Evolutionary conservation across 306 rosid genomes (phyloP).

Genomic region (Bauhinia variegata): DNA sequence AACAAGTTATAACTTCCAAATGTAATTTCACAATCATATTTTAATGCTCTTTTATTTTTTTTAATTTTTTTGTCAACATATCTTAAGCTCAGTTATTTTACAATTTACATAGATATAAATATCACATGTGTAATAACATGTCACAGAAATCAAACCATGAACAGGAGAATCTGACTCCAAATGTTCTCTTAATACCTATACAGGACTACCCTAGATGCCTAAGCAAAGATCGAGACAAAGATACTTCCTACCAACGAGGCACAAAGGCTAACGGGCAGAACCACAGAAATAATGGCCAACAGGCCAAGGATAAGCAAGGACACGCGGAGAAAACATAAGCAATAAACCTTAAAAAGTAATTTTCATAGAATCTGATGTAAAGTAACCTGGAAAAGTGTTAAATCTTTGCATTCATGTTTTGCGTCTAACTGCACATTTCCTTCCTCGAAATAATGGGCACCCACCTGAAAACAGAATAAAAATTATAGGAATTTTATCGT

Average conservation of each 20-base stretch:
- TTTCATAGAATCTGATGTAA: conserved; percentile 17
- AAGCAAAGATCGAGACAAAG: too few relatives aligned
- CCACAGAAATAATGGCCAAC: conserved; percentile 6
- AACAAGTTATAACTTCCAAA: not conserved
- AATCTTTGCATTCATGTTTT: conserved; percentile 89
- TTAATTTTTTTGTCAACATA: too few relatives aligned
- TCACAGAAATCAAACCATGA: too few relatives aligned
- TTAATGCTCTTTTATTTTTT: too few relatives aligned
- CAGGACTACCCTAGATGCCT: too few relatives aligned
- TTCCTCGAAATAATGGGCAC: conserved; percentile 98
- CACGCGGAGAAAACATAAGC: conserved; percentile 11
- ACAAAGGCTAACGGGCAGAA: too few relatives aligned
- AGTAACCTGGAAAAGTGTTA: conserved; percentile 81
- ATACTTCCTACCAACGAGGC: too few relatives aligned
- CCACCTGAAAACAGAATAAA: conserved; percentile 65
- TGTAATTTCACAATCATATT: conserved; percentile 6
- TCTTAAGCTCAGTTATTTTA: too few relatives aligned
- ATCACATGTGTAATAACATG: too few relatives aligned
- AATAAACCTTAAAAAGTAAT: conserved; percentile 23
- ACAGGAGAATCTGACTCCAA: too few relatives aligned
- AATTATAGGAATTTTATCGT: conserved; percentile 7
- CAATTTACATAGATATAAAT: too few relatives aligned
- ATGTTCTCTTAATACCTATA: too few relatives aligned
- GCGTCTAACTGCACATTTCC: conserved; percentile 98
- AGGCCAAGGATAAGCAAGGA: conserved; percentile 25